Percentiles rank a stretch among this genome's conserved stretches.
These are phyloP conservation scores for Apophysomyces variabilis DNA, from an alignment of 371 early-diverging fungal species.

Conservation along the genomic window DNA sequence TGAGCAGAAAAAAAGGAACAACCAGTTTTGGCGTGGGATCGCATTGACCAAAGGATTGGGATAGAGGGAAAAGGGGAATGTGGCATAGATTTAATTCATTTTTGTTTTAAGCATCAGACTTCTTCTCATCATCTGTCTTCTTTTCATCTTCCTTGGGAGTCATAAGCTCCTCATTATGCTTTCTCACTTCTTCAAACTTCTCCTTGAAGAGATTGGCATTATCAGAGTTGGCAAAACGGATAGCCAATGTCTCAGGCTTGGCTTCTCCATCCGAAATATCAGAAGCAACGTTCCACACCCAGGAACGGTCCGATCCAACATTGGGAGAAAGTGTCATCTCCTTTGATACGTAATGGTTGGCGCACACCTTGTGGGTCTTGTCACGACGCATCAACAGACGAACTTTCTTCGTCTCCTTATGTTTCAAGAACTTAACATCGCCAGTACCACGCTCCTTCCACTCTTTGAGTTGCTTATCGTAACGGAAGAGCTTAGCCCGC, in stretches of 20 bases:
- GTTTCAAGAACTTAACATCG: constrained; percentile 92
- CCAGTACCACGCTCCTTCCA: constrained; percentile 99
- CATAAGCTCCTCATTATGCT: constrained; percentile 31
- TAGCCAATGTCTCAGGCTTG: constrained; percentile 88
- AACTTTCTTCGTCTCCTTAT: constrained; percentile 85
- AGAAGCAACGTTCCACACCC: constrained; percentile 92
- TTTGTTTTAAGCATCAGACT: constrained; percentile 22
- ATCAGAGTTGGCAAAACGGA: constrained; percentile 95
- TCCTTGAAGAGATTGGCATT: constrained; percentile 65
- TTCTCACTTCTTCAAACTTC: constrained; percentile 52
- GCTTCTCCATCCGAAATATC: constrained; percentile 92
- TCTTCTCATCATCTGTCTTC: constrained; percentile 20
- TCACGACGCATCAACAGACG: constrained; percentile 98
- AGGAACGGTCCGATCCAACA: constrained; percentile 96
- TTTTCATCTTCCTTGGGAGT: constrained; percentile 31
- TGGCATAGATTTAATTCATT: not conserved
- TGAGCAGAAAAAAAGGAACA: not conserved
- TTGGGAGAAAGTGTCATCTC: constrained; percentile 91
- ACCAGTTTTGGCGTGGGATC: not conserved
- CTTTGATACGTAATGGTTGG: constrained; percentile 94
- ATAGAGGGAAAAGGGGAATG: not conserved
- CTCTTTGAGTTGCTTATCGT: constrained; percentile 83
- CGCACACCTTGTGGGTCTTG: constrained; percentile 97
- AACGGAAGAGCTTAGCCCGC: constrained; percentile 98
- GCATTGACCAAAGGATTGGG: not conserved